Base-by-base conservation (phyloP, 352 stramenopile species). In the Globisporangium apiculatum region DNA sequence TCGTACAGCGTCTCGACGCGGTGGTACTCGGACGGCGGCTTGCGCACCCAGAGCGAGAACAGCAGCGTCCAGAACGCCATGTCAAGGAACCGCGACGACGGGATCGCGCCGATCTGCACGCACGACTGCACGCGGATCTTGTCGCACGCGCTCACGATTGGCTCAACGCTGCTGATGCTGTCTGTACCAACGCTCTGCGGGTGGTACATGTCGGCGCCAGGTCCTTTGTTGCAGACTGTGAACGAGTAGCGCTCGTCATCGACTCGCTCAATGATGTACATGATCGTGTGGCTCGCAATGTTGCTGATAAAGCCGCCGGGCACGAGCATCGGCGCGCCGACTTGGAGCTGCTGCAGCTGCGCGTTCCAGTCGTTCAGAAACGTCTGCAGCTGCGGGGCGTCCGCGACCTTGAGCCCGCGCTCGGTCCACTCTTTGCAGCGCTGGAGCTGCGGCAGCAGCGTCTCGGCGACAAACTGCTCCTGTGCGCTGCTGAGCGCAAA, bases 201-300 rank as follows among this genome's bases (percentile, higher is more conserved):
- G 61, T 96, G 88, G 54, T 96, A 95, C 74, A 92, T 75, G 59
- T 94, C 83, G 0, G 84, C 75, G 7, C 88, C 88, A 0, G 81
- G 76, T 0, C 88, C 88, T 59, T 93, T 93, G 69, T 96, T 96
- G 63, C 86, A 96, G 42, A 96, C 79, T 37, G 83, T 91, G 53
- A 96, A 89, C 18, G 76, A 86, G 52, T 87, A 95, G 12, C 65
- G 60, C 14, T 67, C 61, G 4, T 83, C 73, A 12, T 56, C 62
- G 1, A 68, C 79, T 45, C 90, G 93, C 58, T 96, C 85, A 6
- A 93, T 58, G 8, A 96, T 66, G 55, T 94, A 94, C 10, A 96
- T 67, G 43, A 96, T 85, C 14, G 78, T 79, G 58, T 93, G 83
- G 43, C 83, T 89, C 17, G 65, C 72, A 7, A 66, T 60, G 53